Conservation (phyloP, 2,329 filamentous ascomycete species). For the Fusarium poae region DNA sequence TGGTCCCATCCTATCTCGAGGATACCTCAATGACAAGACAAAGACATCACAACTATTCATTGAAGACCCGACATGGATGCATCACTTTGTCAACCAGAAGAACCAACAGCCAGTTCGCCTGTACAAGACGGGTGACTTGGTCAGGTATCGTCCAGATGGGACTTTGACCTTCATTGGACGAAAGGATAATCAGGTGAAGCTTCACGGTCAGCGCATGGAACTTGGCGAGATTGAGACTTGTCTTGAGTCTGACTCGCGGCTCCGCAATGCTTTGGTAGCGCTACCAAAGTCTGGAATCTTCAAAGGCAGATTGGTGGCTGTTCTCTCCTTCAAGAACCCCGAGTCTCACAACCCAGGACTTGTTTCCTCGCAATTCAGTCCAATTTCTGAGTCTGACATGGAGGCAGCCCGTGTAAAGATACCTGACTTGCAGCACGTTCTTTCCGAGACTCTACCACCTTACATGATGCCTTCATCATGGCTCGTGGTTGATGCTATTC, state of each 20-base stretch:
- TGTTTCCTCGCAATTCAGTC: not conserved
- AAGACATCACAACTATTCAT: constrained; percentile 11
- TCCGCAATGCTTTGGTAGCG: constrained; percentile 59
- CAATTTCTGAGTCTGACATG: not conserved
- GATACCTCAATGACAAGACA: constrained; percentile 17
- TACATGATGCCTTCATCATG: constrained; percentile 40
- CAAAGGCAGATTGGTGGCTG: constrained; percentile 29
- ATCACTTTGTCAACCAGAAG: not conserved
- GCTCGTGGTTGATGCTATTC: constrained; percentile 29
- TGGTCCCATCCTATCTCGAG: constrained; percentile 30
- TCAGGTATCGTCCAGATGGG: constrained; percentile 56
- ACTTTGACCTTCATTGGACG: constrained; percentile 62
- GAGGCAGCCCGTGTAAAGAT: not conserved
- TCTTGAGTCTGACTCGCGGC: constrained; percentile 66
- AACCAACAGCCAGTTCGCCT: not conserved
- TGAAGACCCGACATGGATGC: constrained; percentile 17
- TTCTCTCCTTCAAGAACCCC: constrained; percentile 18
- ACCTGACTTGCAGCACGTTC: constrained; percentile 7
- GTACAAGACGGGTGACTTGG: constrained; percentile 65
- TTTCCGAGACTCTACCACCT: constrained; percentile 26
- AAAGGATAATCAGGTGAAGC: constrained; percentile 55
- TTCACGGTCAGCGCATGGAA: constrained; percentile 66
- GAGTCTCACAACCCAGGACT: not conserved
- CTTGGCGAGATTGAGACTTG: constrained; percentile 59
- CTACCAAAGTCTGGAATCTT: constrained; percentile 50